Evolutionary conservation across 2,329 filamentous ascomycete species (phyloP), one percentile per base, ranked within the genome.

Genomic region (Pseudogymnoascus sp.): DNA sequence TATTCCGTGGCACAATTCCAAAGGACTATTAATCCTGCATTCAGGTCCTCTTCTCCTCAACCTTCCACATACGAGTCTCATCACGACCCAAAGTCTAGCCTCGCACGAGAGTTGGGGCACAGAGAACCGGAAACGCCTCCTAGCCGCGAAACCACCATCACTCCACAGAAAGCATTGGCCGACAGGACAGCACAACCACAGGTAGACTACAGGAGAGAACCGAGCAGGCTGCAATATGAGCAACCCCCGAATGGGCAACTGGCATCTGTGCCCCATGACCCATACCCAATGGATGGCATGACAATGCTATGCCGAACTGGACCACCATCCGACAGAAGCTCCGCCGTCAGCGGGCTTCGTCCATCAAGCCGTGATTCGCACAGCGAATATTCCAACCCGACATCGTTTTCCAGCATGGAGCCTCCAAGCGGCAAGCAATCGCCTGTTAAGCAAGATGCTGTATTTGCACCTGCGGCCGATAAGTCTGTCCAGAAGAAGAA

Each of bases 1-100:
- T 99, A 96, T 73, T 96, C 92, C 0, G 91, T 99, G 11, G 96
- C 96, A 3, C 93, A 99, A 72, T 99, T 97, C 71, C 91, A 93
- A 65, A 84, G 95, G 65, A 93, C 89, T 62, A 96, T 97, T 77
- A 99, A 99, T 72, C 93, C 96, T 17, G 90, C 92, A 0, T 97
- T 96, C 79, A 85, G 96, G 66, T 92, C 89, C n/a, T 96, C 95
- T 0, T 99, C 95, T 7, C 95, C 96, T 1, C 93, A 96, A 72
- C 93, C 93, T 10, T 97, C 95, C 3, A 91, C 88, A 0, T 96
- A 90, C 69, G 91, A 96, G 72, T 96, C 93, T 37, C 93, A 96
- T 69, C 90, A 96, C 73, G 92, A 96, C 71, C 90, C 91, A 2
- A 85, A 92, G 70, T 89, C 88, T 6, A 83, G 84, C 46, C 77